Evolutionary conservation across 2,329 filamentous ascomycete species (phyloP).

Genomic region (Penicillium sp.): DNA sequence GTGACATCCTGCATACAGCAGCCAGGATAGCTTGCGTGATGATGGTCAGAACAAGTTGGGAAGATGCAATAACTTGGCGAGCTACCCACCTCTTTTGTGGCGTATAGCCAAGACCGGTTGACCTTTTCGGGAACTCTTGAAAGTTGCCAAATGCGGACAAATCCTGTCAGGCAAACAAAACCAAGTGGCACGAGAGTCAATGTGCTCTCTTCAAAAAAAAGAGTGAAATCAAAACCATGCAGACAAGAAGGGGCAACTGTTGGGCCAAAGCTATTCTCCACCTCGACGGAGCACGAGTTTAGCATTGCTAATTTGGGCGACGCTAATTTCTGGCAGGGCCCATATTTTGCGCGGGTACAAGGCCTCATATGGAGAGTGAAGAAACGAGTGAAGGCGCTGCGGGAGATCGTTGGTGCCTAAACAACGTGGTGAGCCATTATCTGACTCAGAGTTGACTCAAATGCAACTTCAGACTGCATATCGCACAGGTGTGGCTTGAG

Average conservation of each 20-base stretch:
- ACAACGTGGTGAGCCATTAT: no score
- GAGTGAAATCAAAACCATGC: slow-evolving; percentile 34
- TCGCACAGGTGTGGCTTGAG: no score
- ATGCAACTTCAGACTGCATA: no score
- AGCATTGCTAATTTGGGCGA: not conserved
- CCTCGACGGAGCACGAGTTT: not conserved
- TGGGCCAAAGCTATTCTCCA: slow-evolving; percentile 24
- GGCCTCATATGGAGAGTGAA: no score
- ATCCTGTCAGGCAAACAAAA: not conserved
- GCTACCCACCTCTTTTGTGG: slow-evolving; percentile 12
- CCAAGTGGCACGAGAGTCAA: slow-evolving; percentile 18
- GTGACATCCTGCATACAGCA: slow-evolving; percentile 16
- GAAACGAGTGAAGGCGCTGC: no score
- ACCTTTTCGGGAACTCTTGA: slow-evolving; percentile 11
- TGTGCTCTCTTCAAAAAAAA: slow-evolving; percentile 34
- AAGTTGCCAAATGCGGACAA: slow-evolving; percentile 10
- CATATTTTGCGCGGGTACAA: not conserved
- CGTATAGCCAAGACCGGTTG: slow-evolving; percentile 23
- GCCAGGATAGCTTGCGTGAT: slow-evolving; percentile 8
- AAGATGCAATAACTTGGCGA: not conserved
- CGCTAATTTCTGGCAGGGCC: not conserved
- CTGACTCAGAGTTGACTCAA: no score
- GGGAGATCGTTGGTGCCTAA: no score
- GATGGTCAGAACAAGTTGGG: not conserved
- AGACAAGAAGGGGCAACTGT: slow-evolving; percentile 23